A percentile compares a stretch with the other conserved stretches of the same genome.
Evolutionary conservation across 257 asterid species (phyloP).

Genomic region (Parsonsia alboflavescens): DNA sequence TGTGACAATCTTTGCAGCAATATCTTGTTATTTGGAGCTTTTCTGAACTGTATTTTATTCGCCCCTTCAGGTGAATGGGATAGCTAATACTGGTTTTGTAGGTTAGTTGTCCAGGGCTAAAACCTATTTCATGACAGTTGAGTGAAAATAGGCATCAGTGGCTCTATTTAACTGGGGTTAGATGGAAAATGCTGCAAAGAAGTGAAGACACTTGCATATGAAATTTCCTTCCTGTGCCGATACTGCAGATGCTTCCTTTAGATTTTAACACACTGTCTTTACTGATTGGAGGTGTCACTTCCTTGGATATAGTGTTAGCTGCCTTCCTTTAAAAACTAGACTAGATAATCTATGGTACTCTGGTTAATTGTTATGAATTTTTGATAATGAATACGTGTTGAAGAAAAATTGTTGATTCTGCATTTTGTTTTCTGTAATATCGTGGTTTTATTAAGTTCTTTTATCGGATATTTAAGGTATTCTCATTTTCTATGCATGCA

Average conservation of each 20-base stretch:
- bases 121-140: too few relatives aligned
- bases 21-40: background rate
- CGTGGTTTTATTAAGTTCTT: background rate
- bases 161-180: too few relatives aligned
- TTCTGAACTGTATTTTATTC: background rate
- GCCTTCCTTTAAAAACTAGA: background rate
- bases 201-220: too few relatives aligned
- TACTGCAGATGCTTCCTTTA: background rate
- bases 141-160: too few relatives aligned
- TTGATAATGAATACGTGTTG: background rate
- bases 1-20: background rate
- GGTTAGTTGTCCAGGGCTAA: too few relatives aligned
- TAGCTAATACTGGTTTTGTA: too few relatives aligned
- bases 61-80: too few relatives aligned
- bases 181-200: too few relatives aligned
- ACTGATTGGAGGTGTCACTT: background rate
- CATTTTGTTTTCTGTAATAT: background rate
- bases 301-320: background rate
- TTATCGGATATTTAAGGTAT: conserved; percentile 7
- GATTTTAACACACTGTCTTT: background rate
- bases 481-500: conserved; percentile 29
- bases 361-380: background rate
- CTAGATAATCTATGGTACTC: background rate
- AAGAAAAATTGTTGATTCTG: background rate
- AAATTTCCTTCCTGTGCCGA: too few relatives aligned